Evolutionary conservation across 306 rosid species (phyloP).

Genomic region (Canavalia ensiformis): DNA sequence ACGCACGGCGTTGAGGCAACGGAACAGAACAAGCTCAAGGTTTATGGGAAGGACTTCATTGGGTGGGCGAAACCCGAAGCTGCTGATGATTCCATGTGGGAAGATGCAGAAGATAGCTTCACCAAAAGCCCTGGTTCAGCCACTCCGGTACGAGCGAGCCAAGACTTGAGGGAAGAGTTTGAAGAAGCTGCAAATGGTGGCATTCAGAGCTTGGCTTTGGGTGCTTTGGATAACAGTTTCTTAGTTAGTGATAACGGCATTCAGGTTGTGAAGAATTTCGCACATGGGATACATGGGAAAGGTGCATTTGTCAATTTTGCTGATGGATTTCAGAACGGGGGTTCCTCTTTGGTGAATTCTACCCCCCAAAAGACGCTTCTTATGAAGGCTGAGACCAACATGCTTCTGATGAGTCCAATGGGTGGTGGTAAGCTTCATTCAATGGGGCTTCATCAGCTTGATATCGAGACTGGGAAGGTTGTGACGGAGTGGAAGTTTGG

Average conservation of each 20-base stretch:
- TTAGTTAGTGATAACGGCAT: slow-evolving; percentile 84
- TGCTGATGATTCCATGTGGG: slow-evolving; percentile 97
- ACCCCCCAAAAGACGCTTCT: slow-evolving; percentile 91
- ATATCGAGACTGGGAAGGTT: slow-evolving; percentile 89
- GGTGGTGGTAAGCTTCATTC: slow-evolving; percentile 78
- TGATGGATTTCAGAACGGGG: slow-evolving; percentile 50
- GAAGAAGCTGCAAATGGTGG: slow-evolving; percentile 94
- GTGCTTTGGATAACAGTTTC: slow-evolving; percentile 95
- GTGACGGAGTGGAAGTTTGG: slow-evolving; percentile 94
- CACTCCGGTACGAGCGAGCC: slow-evolving; percentile 62
- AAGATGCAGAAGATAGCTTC: slow-evolving; percentile 81
- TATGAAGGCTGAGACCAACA: slow-evolving; percentile 94
- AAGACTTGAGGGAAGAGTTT: slow-evolving; percentile 85
- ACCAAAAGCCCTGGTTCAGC: slow-evolving; percentile 69
- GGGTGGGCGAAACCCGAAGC: slow-evolving; percentile 91
- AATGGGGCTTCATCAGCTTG: slow-evolving; percentile 88
- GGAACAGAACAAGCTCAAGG: slow-evolving; percentile 77
- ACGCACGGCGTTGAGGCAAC: slow-evolving; percentile 72
- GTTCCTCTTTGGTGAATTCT: slow-evolving; percentile 52
- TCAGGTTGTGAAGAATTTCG: slow-evolving; percentile 91
- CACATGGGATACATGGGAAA: slow-evolving; percentile 91
- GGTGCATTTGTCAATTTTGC: slow-evolving; percentile 86
- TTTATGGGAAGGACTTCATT: slow-evolving; percentile 89
- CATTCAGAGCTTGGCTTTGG: slow-evolving; percentile 91
- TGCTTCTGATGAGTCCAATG: slow-evolving; percentile 98